Evolutionary conservation across 441 rosid genomes (phyloP).

Genomic region (Croton setiger): DNA sequence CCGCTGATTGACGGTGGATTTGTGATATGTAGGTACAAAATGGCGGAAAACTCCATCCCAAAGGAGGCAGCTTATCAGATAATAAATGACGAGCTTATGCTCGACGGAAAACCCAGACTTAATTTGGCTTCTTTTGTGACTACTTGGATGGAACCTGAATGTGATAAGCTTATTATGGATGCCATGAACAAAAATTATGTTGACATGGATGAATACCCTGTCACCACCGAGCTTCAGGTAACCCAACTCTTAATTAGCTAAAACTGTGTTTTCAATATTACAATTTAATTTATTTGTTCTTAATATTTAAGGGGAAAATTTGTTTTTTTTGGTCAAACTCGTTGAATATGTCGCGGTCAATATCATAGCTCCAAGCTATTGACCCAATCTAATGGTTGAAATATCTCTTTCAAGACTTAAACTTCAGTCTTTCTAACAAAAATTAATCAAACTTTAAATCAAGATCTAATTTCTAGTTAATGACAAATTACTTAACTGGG

Average conservation of each 20-base stretch:
- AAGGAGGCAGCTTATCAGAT: slow-evolving; percentile 73
- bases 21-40: slow-evolving; percentile 36
- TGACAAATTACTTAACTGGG: not conserved
- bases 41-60: slow-evolving; percentile 55
- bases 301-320: too few species aligned
- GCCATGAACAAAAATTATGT: slow-evolving; percentile 86
- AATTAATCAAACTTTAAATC: not conserved
- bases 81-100: slow-evolving; percentile 70
- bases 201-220: slow-evolving; percentile 95
- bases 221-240: slow-evolving; percentile 90
- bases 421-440: too few species aligned
- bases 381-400: not conserved
- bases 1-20: not conserved
- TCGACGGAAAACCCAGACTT: slow-evolving; percentile 67
- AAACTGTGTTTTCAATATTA: too few species aligned
- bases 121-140: slow-evolving; percentile 86
- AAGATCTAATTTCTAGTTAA: not conserved
- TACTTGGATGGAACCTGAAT: slow-evolving; percentile 98
- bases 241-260: not conserved
- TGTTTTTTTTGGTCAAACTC: not conserved
- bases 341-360: not conserved
- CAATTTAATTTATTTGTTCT: too few species aligned
- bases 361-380: not conserved
- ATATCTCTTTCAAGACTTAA: too few species aligned
- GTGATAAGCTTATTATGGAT: slow-evolving; percentile 88